Percentiles rank a stretch among this genome's conserved stretches.
phyloP scores from a whole-genome alignment of 2,329 filamentous ascomycete species.

The Fusarium caatingaense region DNA sequence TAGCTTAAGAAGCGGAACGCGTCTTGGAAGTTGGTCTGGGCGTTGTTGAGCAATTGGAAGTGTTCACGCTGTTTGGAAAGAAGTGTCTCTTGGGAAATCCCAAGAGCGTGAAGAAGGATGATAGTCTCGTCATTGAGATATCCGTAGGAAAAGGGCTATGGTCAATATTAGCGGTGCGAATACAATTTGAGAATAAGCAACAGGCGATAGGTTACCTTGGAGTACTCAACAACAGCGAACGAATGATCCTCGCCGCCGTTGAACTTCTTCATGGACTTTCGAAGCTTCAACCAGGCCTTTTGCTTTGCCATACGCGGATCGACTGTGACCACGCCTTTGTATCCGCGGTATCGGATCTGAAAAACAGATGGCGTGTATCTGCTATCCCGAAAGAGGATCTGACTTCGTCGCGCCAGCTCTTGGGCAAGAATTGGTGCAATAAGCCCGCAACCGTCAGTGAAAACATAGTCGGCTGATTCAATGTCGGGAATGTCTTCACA shows the following conservation, averaged over 20 bases:
- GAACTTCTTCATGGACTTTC: conserved; percentile 20
- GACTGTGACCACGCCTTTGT: neutral
- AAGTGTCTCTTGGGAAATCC: neutral
- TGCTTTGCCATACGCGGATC: conserved; percentile 5
- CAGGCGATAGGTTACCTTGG: neutral
- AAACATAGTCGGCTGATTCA: neutral
- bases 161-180: neutral
- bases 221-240: conserved; percentile 3
- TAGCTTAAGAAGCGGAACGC: conserved; percentile 11
- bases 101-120: accelerated
- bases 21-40: neutral
- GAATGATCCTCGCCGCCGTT: neutral
- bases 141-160: neutral
- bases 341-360: conserved; percentile 3
- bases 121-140: conserved; percentile 11
- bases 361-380: conserved; percentile 9
- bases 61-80: neutral
- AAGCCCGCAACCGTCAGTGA: conserved; percentile 6
- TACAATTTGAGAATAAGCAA: accelerated
- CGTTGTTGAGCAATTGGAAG: neutral
- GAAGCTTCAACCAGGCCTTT: neutral
- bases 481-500: conserved; percentile 1
- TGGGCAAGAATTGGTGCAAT: neutral
- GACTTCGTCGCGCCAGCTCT: neutral
- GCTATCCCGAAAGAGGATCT: neutral